Evolutionary conservation across 345 rosid genomes (phyloP), one percentile per base, ranked within the genome.

Genomic region (Anacardium occidentale): DNA sequence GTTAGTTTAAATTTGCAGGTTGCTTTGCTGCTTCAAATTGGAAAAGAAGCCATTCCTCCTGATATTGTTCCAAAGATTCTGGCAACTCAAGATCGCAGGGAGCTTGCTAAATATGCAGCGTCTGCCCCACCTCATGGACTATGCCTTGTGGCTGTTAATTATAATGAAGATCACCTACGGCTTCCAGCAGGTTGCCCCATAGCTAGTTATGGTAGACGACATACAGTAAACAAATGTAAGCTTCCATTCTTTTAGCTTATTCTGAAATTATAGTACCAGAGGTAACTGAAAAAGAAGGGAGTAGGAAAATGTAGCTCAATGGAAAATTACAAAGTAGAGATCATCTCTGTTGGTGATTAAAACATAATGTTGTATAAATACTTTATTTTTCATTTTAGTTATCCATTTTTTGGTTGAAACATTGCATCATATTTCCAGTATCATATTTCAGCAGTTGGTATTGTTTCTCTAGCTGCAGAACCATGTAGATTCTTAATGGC

Each of bases 81-180:
- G 61, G 87, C 80, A 76, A 86, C 90, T 78, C 82, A 72, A 61
- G 87, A 89, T 78, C 88, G 98, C 47, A 89, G 73, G 80, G 90
- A 85, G 85, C 93, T 91, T 25, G 98, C 95, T 4, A 91, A 88
- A 74, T 88, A 86, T 76, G 52, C 87, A 5, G 71, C 89, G 68
- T 69, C 93, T 73, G 84, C 87, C 0, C 88, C 93, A 22, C 91
- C 98, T 50, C 95, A 94, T 14, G 95, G 97, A n/a, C 91, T 94
- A 20, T 83, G 87, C 78, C 95, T 92, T 63, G 76, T 89, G 24
- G 71, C 86, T 58, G 79, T 92, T 62, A 86, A 89, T 48, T 92
- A 88, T 60, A 85, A 81, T 4, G 87, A 88, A 81, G 87, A 88
- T 42, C 91, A 88, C 71, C 82, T 90, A 50, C 66, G 45, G 64